These are phyloP conservation scores for Stagonosporopsis rhizophila DNA, from an alignment of 2,329 filamentous ascomycete genomes.

Conservation along the genomic window DNA sequence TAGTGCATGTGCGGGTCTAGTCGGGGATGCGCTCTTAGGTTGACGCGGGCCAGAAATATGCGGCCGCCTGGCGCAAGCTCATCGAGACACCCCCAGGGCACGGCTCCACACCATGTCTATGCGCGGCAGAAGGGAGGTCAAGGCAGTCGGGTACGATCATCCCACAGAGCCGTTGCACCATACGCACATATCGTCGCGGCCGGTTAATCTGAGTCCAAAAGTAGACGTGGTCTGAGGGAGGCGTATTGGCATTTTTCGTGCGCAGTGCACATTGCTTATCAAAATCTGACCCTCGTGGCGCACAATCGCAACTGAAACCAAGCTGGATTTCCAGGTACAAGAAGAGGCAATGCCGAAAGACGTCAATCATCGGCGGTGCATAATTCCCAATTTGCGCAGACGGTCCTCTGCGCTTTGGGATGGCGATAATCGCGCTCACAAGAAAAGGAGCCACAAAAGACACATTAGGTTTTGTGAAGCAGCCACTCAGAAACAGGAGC, in stretches of 20 bases:
- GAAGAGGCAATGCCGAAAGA: slow-evolving; percentile 37
- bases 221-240: slow-evolving; percentile 32
- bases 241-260: slow-evolving; percentile 43
- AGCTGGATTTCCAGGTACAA: slow-evolving; percentile 42
- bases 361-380: slow-evolving; percentile 42
- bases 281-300: slow-evolving; percentile 43
- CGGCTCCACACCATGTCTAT: slow-evolving; percentile 33
- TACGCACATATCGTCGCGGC: slow-evolving; percentile 27
- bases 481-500: slow-evolving; percentile 44
- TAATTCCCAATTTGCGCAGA: slow-evolving; percentile 35
- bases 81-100: slow-evolving; percentile 23
- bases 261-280: slow-evolving; percentile 31
- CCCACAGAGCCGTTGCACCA: slow-evolving; percentile 33
- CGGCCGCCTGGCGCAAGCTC: slow-evolving; percentile 36
- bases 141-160: slow-evolving; percentile 37
- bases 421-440: slow-evolving; percentile 40
- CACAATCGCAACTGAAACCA: slow-evolving; percentile 21
- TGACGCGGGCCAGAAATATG: slow-evolving; percentile 39
- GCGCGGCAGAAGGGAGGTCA: slow-evolving; percentile 44
- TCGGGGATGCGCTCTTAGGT: slow-evolving; percentile 39
- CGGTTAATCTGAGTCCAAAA: slow-evolving; percentile 45
- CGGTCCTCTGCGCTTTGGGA: slow-evolving; percentile 47
- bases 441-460: slow-evolving; percentile 40
- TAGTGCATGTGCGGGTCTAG: slow-evolving; percentile 40
- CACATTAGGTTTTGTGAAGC: slow-evolving; percentile 44